These are phyloP conservation scores for Oryza glumipatula DNA, from an alignment of 176 grass and related monocot species.

Conservation along the genomic window DNA sequence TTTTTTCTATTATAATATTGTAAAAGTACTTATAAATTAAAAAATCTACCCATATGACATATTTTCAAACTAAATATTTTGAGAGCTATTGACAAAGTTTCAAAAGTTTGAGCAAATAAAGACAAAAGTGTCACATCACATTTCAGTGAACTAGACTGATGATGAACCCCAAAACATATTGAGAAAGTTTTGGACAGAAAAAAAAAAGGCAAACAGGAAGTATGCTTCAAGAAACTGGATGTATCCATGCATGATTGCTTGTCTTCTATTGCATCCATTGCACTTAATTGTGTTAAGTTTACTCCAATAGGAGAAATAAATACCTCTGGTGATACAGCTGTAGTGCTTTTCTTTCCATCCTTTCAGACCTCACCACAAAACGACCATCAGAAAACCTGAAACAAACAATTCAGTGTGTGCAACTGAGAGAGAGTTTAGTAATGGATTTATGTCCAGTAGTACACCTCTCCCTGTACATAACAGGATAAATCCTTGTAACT, in stretches of 20 bases:
- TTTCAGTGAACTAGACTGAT: not conserved
- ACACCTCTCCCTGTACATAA: constrained; percentile 93
- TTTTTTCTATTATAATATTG: too few species aligned
- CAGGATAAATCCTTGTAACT: constrained; percentile 80
- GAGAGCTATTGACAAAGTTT: too few species aligned
- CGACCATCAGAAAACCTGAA: constrained; percentile 75
- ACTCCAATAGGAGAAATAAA: constrained; percentile 13
- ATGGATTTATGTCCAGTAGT: constrained; percentile 22
- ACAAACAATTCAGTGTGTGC: constrained; percentile 36
- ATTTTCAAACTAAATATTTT: too few species aligned
- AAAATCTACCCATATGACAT: too few species aligned
- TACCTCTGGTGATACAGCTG: constrained; percentile 83
- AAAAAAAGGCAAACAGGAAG: constrained; percentile 11
- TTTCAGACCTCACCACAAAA: constrained; percentile 88
- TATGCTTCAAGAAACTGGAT: not conserved
- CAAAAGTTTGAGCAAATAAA: too few species aligned
- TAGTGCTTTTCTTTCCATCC: constrained; percentile 76
- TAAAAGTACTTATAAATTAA: too few species aligned
- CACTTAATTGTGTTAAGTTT: constrained; percentile 6
- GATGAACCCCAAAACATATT: not conserved
- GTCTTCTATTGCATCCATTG: not conserved
- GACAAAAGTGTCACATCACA: not conserved
- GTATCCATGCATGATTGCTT: not conserved
- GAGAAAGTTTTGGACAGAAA: not conserved
- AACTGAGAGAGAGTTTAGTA: constrained; percentile 13